These are phyloP conservation scores for Lathyrus oleraceus DNA, from an alignment of 306 rosid species.

Conservation along the genomic window DNA sequence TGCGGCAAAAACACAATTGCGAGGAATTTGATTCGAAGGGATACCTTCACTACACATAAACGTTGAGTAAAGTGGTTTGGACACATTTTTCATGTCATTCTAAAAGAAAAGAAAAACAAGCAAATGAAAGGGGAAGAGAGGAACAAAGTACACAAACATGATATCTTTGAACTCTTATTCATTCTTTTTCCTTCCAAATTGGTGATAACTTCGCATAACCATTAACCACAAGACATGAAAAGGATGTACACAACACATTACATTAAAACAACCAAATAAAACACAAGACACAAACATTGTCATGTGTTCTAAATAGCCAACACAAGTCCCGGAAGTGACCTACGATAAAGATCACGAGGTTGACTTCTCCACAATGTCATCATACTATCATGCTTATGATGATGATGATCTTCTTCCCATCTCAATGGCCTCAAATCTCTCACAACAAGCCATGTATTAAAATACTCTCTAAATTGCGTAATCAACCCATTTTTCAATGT, in stretches of 20 bases:
- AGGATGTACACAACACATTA: not conserved
- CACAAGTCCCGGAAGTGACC: conserved; percentile 73
- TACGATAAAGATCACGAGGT: conserved; percentile 68
- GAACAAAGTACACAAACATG: too few relatives aligned
- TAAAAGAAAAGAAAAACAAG: too few relatives aligned
- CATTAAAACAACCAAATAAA: not conserved
- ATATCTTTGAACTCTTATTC: not conserved
- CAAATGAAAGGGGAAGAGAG: too few relatives aligned
- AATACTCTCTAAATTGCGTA: conserved; percentile 78
- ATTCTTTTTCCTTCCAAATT: not conserved
- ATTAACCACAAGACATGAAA: conserved; percentile 1
- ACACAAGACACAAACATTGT: not conserved
- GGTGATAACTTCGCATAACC: conserved; percentile 3
- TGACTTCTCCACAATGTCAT: conserved; percentile 83
- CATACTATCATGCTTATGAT: conserved; percentile 21
- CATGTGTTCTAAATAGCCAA: conserved; percentile 55
- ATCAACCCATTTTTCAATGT: conserved; percentile 63
- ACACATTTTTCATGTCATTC: too few relatives aligned
- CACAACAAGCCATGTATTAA: conserved; percentile 91
- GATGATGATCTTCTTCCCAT: conserved; percentile 42
- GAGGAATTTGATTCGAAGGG: too few relatives aligned
- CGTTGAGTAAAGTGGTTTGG: too few relatives aligned
- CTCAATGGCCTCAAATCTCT: conserved; percentile 57
- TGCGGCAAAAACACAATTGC: too few relatives aligned
- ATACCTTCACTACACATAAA: too few relatives aligned